A percentile compares a stretch with the other conserved stretches of the same genome.
phyloP scores from a whole-genome alignment of 139 green algal species.

The Auxenochlorella pyrenoidosa region DNA sequence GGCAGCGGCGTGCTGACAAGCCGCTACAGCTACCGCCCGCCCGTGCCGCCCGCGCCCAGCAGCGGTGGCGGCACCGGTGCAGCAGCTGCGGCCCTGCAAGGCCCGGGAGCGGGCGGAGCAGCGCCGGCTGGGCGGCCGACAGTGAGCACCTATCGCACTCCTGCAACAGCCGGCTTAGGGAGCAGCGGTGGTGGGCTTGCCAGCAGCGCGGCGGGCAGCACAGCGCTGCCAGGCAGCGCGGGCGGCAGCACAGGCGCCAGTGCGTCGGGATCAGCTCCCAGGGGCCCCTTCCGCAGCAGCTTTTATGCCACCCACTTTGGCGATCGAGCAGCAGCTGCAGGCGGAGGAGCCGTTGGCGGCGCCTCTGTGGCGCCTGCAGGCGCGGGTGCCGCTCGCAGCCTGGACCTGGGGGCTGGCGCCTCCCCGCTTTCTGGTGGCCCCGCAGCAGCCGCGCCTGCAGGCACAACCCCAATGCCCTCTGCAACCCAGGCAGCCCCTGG shows the following conservation, averaged over 20 bases:
- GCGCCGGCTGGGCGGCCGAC: background rate
- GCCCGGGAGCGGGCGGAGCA: background rate
- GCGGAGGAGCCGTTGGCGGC: background rate
- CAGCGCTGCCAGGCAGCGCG: background rate
- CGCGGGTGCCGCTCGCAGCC: background rate
- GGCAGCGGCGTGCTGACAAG: constrained; percentile 30
- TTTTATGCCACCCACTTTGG: constrained; percentile 29
- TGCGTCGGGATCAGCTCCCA: background rate
- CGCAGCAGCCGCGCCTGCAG: background rate
- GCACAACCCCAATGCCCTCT: background rate
- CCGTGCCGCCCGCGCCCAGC: constrained; percentile 9
- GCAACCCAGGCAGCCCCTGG: background rate
- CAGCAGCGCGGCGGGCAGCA: background rate
- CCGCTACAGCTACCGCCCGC: constrained; percentile 63
- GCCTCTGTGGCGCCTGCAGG: background rate
- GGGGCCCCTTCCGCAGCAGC: constrained; percentile 18
- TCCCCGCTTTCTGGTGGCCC: background rate
- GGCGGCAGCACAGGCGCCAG: background rate
- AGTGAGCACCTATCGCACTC: background rate
- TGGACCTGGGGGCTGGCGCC: background rate
- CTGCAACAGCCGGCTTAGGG: background rate
- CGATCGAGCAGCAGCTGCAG: background rate
- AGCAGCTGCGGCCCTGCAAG: background rate
- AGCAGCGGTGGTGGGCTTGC: background rate
- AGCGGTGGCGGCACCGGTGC: background rate